Evolutionary conservation across 2,329 filamentous ascomycete genomes (phyloP).

Genomic region (Hypoxylon sp.): DNA sequence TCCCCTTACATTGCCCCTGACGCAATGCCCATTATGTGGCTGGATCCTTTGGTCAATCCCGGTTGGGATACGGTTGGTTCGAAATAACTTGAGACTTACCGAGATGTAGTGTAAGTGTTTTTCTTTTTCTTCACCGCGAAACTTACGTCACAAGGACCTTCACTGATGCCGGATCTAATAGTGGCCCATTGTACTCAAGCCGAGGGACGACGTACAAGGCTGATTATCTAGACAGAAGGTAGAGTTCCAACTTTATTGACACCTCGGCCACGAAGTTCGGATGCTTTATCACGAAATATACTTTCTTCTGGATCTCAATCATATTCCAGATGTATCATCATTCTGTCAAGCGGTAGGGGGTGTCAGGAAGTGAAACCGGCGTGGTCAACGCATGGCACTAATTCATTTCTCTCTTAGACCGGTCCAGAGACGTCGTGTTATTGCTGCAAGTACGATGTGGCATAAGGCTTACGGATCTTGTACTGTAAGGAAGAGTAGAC

Average conservation of each 20-base stretch:
- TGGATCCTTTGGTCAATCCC: slow-evolving; percentile 8
- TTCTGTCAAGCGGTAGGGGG: slow-evolving; percentile 19
- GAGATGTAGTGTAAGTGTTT: background rate
- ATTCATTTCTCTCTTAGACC: background rate
- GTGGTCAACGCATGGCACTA: background rate
- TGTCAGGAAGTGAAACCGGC: slow-evolving; percentile 14
- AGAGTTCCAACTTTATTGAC: background rate
- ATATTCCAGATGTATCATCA: slow-evolving; percentile 4
- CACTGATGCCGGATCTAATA: slow-evolving; percentile 1
- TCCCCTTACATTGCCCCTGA: slow-evolving; percentile 25
- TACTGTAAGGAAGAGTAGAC: background rate
- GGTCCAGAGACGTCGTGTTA: slow-evolving; percentile 6
- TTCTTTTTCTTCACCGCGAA: background rate
- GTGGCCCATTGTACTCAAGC: background rate
- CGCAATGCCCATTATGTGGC: slow-evolving; percentile 7
- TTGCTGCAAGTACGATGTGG: background rate
- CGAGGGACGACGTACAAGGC: background rate
- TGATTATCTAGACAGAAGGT: background rate
- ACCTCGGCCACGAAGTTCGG: slow-evolving; percentile 7
- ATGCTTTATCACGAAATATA: background rate
- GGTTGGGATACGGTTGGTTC: background rate
- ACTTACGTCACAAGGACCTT: slow-evolving; percentile 16
- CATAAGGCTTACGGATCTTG: background rate
- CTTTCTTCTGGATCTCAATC: background rate
- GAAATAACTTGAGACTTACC: background rate